A percentile compares a stretch with the other conserved stretches of the same genome.
Evolutionary conservation across 768 basidiomycete genomes (phyloP).

Genomic region (Tylopilus sp.): DNA sequence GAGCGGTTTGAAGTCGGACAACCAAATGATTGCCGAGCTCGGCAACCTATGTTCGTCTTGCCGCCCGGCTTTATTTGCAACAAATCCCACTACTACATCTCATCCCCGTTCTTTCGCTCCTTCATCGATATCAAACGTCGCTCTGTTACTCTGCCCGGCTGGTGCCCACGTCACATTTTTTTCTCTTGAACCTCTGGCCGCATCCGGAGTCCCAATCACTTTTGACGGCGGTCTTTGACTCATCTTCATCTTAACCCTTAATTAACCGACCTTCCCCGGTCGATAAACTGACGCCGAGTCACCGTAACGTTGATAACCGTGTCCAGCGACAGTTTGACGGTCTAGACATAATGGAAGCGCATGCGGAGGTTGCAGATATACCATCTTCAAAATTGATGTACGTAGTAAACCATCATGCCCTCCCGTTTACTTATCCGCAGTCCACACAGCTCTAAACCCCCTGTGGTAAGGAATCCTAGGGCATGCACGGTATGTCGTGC

Average conservation of each 20-base stretch:
- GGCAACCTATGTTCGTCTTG: conserved; percentile 36
- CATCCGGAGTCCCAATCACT: not conserved
- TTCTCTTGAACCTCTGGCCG: not conserved
- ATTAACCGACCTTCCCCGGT: conserved; percentile 40
- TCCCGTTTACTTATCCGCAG: conserved; percentile 8
- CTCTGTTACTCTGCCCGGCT: conserved; percentile 14
- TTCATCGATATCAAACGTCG: conserved; percentile 28
- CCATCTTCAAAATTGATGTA: conserved; percentile 31
- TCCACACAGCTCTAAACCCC: conserved; percentile 36
- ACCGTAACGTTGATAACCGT: conserved; percentile 40
- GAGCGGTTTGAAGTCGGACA: conserved; percentile 36
- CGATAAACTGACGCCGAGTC: conserved; percentile 41
- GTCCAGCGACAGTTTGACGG: conserved; percentile 13
- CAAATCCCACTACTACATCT: conserved; percentile 35
- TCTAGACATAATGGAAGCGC: conserved; percentile 27
- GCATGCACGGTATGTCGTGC: conserved; percentile 85
- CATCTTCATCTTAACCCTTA: conserved; percentile 33
- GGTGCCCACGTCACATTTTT: conserved; percentile 1
- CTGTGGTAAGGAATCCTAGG: conserved; percentile 48
- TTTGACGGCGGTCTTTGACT: conserved; percentile 11
- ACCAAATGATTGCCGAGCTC: conserved; percentile 35
- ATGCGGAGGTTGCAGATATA: conserved; percentile 28
- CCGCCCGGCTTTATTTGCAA: conserved; percentile 40
- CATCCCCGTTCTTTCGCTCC: conserved; percentile 29
- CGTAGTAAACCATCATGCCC: conserved; percentile 8